A percentile compares a stretch with the other conserved stretches of the same genome.
Evolutionary conservation across 345 rosid species (phyloP).

Genomic region (Barbarea vulgaris): DNA sequence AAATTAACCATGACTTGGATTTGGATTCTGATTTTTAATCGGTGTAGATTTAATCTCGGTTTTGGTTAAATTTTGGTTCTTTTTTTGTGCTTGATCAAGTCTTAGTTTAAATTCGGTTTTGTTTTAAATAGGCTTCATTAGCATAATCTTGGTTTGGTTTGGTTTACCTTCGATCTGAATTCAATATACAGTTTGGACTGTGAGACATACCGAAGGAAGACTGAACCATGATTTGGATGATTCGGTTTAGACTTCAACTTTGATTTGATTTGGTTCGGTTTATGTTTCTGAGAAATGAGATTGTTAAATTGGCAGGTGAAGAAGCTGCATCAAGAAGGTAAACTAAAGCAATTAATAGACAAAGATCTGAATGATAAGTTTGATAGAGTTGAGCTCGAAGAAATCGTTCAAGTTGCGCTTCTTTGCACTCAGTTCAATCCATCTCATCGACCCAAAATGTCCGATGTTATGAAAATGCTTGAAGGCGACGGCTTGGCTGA

Average conservation of each 20-base stretch:
- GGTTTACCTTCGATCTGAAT: neutral
- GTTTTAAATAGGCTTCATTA: neutral
- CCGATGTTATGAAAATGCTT: constrained; percentile 73
- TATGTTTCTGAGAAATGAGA: neutral
- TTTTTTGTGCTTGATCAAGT: neutral
- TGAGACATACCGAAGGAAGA: neutral
- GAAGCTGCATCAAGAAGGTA: constrained; percentile 86
- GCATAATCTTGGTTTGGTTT: neutral
- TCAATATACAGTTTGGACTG: neutral
- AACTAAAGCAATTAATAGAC: constrained; percentile 69
- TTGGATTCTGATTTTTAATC: neutral
- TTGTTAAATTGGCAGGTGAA: constrained; percentile 63
- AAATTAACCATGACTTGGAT: neutral
- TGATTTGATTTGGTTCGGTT: neutral
- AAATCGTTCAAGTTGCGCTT: constrained; percentile 79
- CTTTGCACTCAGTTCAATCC: constrained; percentile 79
- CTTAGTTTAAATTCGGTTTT: neutral
- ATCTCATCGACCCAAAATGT: constrained; percentile 74
- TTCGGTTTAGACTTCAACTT: neutral
- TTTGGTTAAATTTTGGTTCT: neutral
- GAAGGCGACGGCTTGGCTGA: constrained; percentile 87
- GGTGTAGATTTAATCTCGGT: neutral
- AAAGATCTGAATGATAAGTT: constrained; percentile 66
- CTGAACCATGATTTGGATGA: neutral
- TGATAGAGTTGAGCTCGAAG: constrained; percentile 74